These are phyloP conservation scores for Pseudonectria foliicola DNA, from an alignment of 2,329 filamentous ascomycete genomes.

Conservation along the genomic window DNA sequence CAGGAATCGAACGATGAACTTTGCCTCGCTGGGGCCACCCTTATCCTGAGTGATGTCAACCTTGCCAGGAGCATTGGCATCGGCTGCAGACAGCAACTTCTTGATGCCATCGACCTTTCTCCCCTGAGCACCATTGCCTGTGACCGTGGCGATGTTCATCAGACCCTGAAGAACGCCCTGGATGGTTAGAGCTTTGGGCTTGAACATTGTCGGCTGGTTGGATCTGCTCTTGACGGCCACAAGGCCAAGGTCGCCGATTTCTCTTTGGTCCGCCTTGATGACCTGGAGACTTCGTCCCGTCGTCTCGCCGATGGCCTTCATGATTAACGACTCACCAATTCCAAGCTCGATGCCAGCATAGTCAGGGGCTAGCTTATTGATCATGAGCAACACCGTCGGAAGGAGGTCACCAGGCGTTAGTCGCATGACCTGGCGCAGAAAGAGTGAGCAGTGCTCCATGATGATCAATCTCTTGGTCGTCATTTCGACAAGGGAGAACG, in stretches of 20 bases:
- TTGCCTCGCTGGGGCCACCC: slow-evolving; percentile 88
- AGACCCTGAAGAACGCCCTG: slow-evolving; percentile 80
- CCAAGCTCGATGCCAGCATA: slow-evolving; percentile 94
- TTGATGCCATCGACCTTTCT: slow-evolving; percentile 94
- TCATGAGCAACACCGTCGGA: slow-evolving; percentile 87
- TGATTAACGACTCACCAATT: slow-evolving; percentile 97
- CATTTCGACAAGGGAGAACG: slow-evolving; percentile 90
- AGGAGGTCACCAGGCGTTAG: slow-evolving; percentile 83
- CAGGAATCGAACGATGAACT: slow-evolving; percentile 85
- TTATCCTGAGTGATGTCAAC: slow-evolving; percentile 90
- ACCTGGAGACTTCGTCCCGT: slow-evolving; percentile 82
- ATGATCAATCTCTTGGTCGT: slow-evolving; percentile 89
- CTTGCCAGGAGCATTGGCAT: slow-evolving; percentile 65
- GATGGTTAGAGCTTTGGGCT: slow-evolving; percentile 84
- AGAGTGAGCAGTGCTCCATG: slow-evolving; percentile 78
- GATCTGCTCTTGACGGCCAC: slow-evolving; percentile 93
- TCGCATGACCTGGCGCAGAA: slow-evolving; percentile 88
- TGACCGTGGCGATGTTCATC: slow-evolving; percentile 78
- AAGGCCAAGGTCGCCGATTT: slow-evolving; percentile 90
- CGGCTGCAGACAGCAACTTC: slow-evolving; percentile 87
- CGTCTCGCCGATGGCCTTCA: slow-evolving; percentile 95
- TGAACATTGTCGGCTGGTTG: slow-evolving; percentile 97
- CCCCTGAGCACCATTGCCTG: slow-evolving; percentile 80
- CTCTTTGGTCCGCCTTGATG: slow-evolving; percentile 92
- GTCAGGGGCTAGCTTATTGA: slow-evolving; percentile 94